phyloP scores from a whole-genome alignment of 345 rosid species.

The Bruguiera sexangula region DNA sequence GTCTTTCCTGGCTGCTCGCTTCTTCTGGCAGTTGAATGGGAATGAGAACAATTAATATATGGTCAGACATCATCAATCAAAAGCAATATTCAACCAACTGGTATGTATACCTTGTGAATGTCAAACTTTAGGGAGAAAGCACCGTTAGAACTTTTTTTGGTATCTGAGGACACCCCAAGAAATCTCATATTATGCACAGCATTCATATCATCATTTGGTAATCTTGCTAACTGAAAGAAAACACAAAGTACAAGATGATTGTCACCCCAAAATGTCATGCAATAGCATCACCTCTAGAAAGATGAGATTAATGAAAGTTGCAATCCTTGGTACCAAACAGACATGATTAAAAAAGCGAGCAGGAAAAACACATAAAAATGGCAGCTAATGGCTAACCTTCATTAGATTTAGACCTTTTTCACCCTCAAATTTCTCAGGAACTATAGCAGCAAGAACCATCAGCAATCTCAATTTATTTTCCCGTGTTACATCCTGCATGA shows the following conservation, averaged over 20 bases:
- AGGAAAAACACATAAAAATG: not conserved
- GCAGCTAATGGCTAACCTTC: constrained; percentile 61
- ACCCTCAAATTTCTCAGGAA: constrained; percentile 95
- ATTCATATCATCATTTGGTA: constrained; percentile 77
- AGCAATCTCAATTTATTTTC: constrained; percentile 94
- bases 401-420: constrained; percentile 86
- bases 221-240: constrained; percentile 67
- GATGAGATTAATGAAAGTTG: not conserved
- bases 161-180: constrained; percentile 62
- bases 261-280: not conserved
- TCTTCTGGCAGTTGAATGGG: constrained; percentile 58
- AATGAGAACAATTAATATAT: not conserved
- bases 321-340: not conserved
- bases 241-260: constrained; percentile 10
- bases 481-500: constrained; percentile 75
- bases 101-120: constrained; percentile 67
- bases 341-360: constrained; percentile 8
- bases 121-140: constrained; percentile 88
- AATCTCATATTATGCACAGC: constrained; percentile 93
- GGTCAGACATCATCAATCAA: constrained; percentile 12
- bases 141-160: constrained; percentile 61
- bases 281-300: constrained; percentile 9
- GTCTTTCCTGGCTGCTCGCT: constrained; percentile 86
- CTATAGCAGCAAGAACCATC: constrained; percentile 90
- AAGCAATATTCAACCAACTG: constrained; percentile 11